A percentile compares a stretch with the other conserved stretches of the same genome.
Evolutionary conservation across 345 rosid genomes (phyloP).

Genomic region (Anastatica hierochuntica): DNA sequence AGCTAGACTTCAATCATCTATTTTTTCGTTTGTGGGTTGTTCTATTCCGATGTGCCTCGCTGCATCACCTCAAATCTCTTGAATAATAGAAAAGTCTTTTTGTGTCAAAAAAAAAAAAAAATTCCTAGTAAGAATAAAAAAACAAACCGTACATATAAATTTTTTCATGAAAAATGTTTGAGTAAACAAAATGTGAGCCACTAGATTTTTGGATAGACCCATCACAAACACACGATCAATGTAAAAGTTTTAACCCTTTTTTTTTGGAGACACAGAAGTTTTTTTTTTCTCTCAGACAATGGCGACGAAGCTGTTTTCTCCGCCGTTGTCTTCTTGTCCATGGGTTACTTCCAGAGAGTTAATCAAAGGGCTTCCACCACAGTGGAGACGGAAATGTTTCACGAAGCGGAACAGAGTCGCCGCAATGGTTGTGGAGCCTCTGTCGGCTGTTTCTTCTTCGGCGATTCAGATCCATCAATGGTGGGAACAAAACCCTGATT

Average conservation of each 20-base stretch:
- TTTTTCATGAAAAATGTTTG: too few species aligned
- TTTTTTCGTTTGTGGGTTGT: too few species aligned
- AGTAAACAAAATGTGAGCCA: slow-evolving; percentile 16
- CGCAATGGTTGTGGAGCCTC: slow-evolving; percentile 16
- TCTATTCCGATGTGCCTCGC: too few species aligned
- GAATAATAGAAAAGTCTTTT: neutral
- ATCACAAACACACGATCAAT: slow-evolving; percentile 1
- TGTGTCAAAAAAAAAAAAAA: too few species aligned
- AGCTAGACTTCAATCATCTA: too few species aligned
- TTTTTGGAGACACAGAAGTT: neutral
- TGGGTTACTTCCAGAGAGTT: slow-evolving; percentile 19
- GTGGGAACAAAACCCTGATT: slow-evolving; percentile 25
- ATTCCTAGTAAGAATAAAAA: too few species aligned
- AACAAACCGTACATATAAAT: too few species aligned
- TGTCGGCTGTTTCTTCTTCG: slow-evolving; percentile 16
- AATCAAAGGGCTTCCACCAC: slow-evolving; percentile 10
- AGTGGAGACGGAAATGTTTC: neutral
- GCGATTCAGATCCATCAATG: slow-evolving; percentile 26
- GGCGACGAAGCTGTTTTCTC: slow-evolving; percentile 27
- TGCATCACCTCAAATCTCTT: too few species aligned
- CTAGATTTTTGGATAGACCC: slow-evolving; percentile 22
- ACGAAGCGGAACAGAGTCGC: slow-evolving; percentile 1
- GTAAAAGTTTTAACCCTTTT: slow-evolving; percentile 15
- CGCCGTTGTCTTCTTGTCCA: slow-evolving; percentile 24
- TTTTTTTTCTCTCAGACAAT: slow-evolving; percentile 1